Evolutionary conservation across 768 basidiomycete genomes (phyloP), one percentile per base, ranked within the genome.

Genomic region (Ephemerocybe angulata): DNA sequence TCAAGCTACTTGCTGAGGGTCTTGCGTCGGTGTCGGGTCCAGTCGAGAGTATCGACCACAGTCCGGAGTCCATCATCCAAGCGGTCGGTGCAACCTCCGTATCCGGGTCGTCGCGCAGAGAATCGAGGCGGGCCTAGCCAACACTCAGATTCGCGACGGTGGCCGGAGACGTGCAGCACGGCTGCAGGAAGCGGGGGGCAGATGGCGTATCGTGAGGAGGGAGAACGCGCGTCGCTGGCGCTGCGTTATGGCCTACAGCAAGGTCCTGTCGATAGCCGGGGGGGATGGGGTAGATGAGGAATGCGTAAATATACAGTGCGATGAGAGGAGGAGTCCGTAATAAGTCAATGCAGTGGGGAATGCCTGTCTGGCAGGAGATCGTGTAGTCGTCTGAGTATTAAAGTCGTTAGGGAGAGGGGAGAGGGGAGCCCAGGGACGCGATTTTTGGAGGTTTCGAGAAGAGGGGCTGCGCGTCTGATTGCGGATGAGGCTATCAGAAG

Each of bases 21-120:
- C 87, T 85, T 87, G 86, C 74, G 85, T 85, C 77, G 60, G 72
- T 78, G 80, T 83, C 83, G 76, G 79, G 77, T 78, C 78, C 64
- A 60, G 61, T 58, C 60, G 63, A 68, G 70, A 67, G 69, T 73
- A 72, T 82, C 83, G 64, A 82, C 82, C 72, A 62, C 61, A 63
- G 67, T 78, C 77, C 70, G 66, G 68, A 55, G 53, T 52, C 52
- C 52, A 55, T 56, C 54, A 41, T 50, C 55, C 54, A 52, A 31
- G 44, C 52, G 42, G 40, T 42, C 49, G 25, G 31, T 51, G 55
- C 49, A 35, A 41, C 49, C 49, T 56, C 55, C 55, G 55, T 29
- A 50, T 50, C 40, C 48, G 48, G 48, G 31, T 49, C 54, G 54
- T 55, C 54, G 48, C 21, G 37, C 58, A 60, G 52, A 57, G 53